Evolutionary conservation across 2,329 filamentous ascomycete genomes (phyloP), one percentile per base, ranked within the genome.

Genomic region (Botrytis hyacinthi): DNA sequence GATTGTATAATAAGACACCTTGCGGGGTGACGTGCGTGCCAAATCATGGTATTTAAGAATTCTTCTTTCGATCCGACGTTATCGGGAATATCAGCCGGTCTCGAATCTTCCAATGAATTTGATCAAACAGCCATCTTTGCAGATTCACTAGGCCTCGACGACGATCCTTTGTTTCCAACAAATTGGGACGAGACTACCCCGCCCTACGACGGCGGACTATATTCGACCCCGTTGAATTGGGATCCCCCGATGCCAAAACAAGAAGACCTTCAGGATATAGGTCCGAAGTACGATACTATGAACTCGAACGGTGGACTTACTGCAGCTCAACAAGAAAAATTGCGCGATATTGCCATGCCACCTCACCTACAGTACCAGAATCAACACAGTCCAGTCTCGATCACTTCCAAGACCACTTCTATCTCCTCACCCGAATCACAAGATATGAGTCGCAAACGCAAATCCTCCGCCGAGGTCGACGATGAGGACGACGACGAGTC

Each of bases 281-380:
- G 26, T 29, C 68, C 72, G 6, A 37, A 48, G 42, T 65, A 76
- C 1, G 69, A 73, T 16, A 73, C 73, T 20, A 78, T 76, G 67
- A 75, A 77, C 1, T 76, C 73, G 9, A 76, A 84, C 68, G 83
- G 81, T 76, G 81, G 81, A 6, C 82, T 91, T 72, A 90, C 87
- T 51, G 85, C 86, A 46, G 88, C 88, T 37, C 86, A 90, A 79
- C 87, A 89, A 78, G 88, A 90, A 79, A 86, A 87, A 78, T 83
- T 91, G 65, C 87, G 86, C 77, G 88, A 85, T 75, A 90, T 91
- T 79, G 89, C 89, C 77, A 91, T 91, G 88, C 89, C 89, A 22
- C 83, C 86, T 37, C 87, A 89, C 76, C 84, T 90, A 29, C 87
- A 88, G 76, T 91, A 90, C 61, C 75, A 75, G 32, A 75, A 60